Percentiles rank a stretch among this genome's conserved stretches.
These are phyloP conservation scores for Staphylotrichum longicolle DNA, from an alignment of 495 filamentous ascomycete genomes.

Conservation along the genomic window DNA sequence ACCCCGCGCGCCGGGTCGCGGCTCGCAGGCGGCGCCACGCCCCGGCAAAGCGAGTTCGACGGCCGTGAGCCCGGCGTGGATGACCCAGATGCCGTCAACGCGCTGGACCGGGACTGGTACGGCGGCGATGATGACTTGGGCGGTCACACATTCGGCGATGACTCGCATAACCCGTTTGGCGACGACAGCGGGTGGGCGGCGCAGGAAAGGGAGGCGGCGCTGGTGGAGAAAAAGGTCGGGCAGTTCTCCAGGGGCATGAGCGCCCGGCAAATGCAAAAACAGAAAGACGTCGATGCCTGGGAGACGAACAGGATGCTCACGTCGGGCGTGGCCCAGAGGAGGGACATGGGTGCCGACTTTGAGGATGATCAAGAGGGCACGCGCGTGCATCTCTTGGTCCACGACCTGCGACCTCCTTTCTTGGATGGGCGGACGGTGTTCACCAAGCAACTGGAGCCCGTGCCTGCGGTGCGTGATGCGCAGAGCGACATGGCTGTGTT, in stretches of 20 bases:
- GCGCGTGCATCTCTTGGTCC: conserved; percentile 85
- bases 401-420: conserved; percentile 93
- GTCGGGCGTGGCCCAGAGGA: conserved; percentile 87
- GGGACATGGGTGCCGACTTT: conserved; percentile 76
- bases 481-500: conserved; percentile 99
- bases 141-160: conserved; percentile 73
- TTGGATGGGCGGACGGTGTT: conserved; percentile 93
- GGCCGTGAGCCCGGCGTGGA: conserved; percentile 49
- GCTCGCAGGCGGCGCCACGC: conserved; percentile 43
- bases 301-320: conserved; percentile 98
- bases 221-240: conserved; percentile 71
- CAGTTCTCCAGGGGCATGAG: conserved; percentile 57
- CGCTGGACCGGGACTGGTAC: conserved; percentile 90
- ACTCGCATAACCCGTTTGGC: conserved; percentile 55
- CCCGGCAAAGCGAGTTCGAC: conserved; percentile 54
- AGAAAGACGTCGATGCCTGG: conserved; percentile 96
- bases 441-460: conserved; percentile 94
- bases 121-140: conserved; percentile 69
- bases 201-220: conserved; percentile 65
- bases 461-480: conserved; percentile 87
- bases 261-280: conserved; percentile 73
- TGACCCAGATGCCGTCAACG: conserved; percentile 50
- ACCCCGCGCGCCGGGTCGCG: conserved; percentile 49
- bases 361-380: conserved; percentile 90
- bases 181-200: conserved; percentile 61